Conservation (phyloP, 2,329 filamentous ascomycete species). For the Davidsoniella eucalypti region DNA sequence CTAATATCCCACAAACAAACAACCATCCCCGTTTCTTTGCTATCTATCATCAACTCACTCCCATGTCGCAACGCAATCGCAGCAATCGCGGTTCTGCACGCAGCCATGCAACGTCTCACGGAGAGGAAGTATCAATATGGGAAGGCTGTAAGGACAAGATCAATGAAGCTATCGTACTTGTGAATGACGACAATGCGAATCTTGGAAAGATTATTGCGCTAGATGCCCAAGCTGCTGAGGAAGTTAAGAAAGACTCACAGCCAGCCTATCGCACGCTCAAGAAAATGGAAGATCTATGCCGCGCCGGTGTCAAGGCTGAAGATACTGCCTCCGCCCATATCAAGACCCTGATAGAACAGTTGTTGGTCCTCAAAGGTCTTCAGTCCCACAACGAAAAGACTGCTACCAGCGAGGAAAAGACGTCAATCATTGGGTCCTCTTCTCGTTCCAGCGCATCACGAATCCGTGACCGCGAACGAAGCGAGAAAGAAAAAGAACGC, state of each 20-base stretch:
- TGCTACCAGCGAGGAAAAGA: slow-evolving; percentile 6
- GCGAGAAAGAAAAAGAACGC: slow-evolving; percentile 1
- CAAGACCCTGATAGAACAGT: slow-evolving; percentile 25
- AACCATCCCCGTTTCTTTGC: not conserved
- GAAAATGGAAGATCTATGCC: slow-evolving; percentile 27
- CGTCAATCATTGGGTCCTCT: not conserved
- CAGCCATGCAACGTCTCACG: slow-evolving; percentile 26
- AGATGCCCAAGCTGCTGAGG: slow-evolving; percentile 26
- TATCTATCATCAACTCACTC: slow-evolving; percentile 2
- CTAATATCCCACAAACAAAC: no score
- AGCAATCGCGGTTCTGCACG: slow-evolving; percentile 28
- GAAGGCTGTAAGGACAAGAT: slow-evolving; percentile 25
- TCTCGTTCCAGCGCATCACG: slow-evolving; percentile 6
- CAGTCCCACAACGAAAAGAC: slow-evolving; percentile 28
- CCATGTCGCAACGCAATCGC: slow-evolving; percentile 29
- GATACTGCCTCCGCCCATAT: slow-evolving; percentile 24
- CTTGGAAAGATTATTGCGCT: slow-evolving; percentile 23
- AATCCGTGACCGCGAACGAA: slow-evolving; percentile 11
- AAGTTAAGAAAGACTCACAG: slow-evolving; percentile 21
- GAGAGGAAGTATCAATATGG: slow-evolving; percentile 29
- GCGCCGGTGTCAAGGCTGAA: slow-evolving; percentile 26
- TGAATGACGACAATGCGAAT: slow-evolving; percentile 28
- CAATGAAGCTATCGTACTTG: slow-evolving; percentile 23
- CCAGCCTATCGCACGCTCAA: slow-evolving; percentile 19
- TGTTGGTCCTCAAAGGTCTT: slow-evolving; percentile 27